Evolutionary conservation across 169 alveolate genomes (phyloP), one percentile per base, ranked within the genome.

Genomic region (Eimeria maxima): DNA sequence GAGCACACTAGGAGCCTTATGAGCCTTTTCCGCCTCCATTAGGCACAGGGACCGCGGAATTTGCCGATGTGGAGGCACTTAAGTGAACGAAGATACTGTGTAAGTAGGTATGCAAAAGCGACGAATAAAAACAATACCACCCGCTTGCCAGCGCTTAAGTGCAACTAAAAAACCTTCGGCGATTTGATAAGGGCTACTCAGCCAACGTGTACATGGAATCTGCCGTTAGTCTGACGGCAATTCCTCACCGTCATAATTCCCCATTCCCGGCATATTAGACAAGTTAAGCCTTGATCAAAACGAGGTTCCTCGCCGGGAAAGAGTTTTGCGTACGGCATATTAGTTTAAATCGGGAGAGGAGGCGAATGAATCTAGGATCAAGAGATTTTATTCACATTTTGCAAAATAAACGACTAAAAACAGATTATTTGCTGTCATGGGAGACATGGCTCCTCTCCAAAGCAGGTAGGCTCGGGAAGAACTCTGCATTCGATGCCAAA

Each of bases 401-500:
- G 76, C 24, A 6, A 65, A 33, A 33, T 33, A 0, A 33, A 33
- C 38, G 38, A 33, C 0, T 38, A 7, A 50, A 45, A 45, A 45
- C 0, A 45, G 22, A 47, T 78, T 45, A 24, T 22, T 44, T 78
- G 88, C 42, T 16, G 4, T 78, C 67, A 45, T 33, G 65, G 24
- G 16, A 50, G n/a, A 45, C 47, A 6, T 45, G 6, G 10, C 44
- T 14, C 4, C 33, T 24, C 8, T 78, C 44, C 44, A 6, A n/a
- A 78, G 13, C 45, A 24, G 45, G 88, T 27, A 20, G 44, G 14
- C 88, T 78, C 88, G 44, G 88, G 88, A 78, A 22, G 88, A 45
- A 78, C 42, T 44, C 88, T 44, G 88, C 88, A 78, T 47, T 78
- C 88, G 67, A 78, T 78, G 65, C 88, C 88, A 10, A 78, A 42